phyloP scores from a whole-genome alignment of 805 yeast genomes.

The Lachancea fermentati region DNA sequence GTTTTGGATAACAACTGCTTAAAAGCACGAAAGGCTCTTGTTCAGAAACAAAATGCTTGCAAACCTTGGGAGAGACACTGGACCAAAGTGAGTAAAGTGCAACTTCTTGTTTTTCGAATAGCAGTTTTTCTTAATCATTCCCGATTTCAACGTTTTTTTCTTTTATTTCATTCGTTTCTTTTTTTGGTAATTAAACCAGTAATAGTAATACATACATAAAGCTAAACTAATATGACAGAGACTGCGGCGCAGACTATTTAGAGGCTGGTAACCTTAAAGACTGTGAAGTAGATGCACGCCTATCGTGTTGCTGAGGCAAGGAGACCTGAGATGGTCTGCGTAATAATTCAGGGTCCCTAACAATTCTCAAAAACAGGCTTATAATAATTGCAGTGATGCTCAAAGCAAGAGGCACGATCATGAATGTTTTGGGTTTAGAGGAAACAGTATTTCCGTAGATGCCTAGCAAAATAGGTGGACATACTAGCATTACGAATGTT shows the following conservation, averaged over 20 bases:
- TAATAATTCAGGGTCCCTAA: constrained; percentile 13
- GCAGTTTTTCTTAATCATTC: background rate
- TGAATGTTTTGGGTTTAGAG: constrained; percentile 35
- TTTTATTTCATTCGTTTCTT: background rate
- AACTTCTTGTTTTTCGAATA: background rate
- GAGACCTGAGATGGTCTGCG: constrained; percentile 18
- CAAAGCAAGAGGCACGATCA: constrained; percentile 26
- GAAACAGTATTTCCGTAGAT: constrained; percentile 44
- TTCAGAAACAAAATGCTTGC: too few species aligned
- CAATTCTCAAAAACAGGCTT: constrained; percentile 18
- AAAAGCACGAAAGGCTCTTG: background rate
- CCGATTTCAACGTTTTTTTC: background rate
- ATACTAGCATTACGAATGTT: constrained; percentile 41
- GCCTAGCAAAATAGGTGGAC: constrained; percentile 45
- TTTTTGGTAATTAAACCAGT: background rate
- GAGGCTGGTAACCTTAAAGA: constrained; percentile 1
- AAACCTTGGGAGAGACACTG: too few species aligned
- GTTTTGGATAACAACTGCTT: background rate
- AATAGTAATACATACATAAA: background rate
- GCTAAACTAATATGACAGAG: too few species aligned
- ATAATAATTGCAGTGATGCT: constrained; percentile 14
- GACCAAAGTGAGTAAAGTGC: too few species aligned
- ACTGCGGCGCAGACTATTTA: background rate
- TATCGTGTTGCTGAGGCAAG: constrained; percentile 1
- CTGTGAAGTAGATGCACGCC: constrained; percentile 7